Conservation (phyloP, 306 rosid genomes). For the Dryas octopetala region DNA sequence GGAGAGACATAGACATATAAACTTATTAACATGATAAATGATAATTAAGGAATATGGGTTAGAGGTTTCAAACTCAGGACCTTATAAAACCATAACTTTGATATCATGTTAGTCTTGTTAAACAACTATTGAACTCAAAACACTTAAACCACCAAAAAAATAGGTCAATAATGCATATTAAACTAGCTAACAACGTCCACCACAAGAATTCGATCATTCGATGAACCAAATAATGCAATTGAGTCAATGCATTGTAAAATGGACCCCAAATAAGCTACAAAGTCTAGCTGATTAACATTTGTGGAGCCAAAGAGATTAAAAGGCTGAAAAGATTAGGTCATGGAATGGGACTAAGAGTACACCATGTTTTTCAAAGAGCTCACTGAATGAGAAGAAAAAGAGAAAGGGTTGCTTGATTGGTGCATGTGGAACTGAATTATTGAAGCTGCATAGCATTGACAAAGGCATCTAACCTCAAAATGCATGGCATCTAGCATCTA, state of each 20-base stretch:
- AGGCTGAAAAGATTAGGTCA: constrained; percentile 36
- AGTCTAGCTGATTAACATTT: constrained; percentile 25
- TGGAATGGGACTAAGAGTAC: constrained; percentile 1
- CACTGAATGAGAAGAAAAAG: constrained; percentile 12
- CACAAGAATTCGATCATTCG: no score
- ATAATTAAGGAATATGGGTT: no score
- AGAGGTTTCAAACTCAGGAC: no score
- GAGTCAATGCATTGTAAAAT: constrained; percentile 43
- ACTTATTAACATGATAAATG: no score
- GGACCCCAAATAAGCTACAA: constrained; percentile 19
- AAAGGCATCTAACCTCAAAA: constrained; percentile 24
- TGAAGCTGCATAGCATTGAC: constrained; percentile 36
- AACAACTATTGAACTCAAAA: no score
- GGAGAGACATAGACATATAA: no score
- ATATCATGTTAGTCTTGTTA: no score
- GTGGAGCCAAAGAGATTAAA: constrained; percentile 40
- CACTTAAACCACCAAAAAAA: no score
- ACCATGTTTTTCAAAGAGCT: constrained; percentile 36
- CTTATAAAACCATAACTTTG: no score
- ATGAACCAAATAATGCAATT: no score
- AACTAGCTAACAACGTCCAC: no score
- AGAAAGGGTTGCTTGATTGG: constrained; percentile 9
- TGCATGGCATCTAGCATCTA: constrained; percentile 28
- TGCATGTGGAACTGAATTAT: constrained; percentile 78
- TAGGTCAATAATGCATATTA: no score